Evolutionary conservation across 2,329 filamentous ascomycete species (phyloP).

Genomic region (Colletotrichum ledebouriae): DNA sequence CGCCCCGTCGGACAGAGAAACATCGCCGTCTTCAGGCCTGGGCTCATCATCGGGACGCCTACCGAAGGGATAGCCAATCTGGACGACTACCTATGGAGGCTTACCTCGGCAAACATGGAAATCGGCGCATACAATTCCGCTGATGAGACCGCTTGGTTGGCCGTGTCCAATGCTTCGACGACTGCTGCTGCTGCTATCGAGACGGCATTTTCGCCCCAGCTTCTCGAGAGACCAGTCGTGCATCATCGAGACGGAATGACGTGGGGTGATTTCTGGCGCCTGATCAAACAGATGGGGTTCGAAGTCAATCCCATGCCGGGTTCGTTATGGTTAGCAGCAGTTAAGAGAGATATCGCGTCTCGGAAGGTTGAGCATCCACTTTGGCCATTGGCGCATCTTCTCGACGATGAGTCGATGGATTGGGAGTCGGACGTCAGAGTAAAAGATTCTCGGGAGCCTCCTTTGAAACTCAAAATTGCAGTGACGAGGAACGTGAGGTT

Average conservation of each 20-base stretch:
- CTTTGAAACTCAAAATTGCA: constrained; percentile 21
- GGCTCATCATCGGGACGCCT: constrained; percentile 44
- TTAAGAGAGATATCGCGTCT: constrained; percentile 3
- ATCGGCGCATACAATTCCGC: constrained; percentile 41
- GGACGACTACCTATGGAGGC: constrained; percentile 45
- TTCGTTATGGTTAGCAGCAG: constrained; percentile 5
- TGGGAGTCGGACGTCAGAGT: too few relatives aligned
- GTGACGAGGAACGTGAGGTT: constrained; percentile 11
- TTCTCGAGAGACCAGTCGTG: background rate
- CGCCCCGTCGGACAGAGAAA: background rate
- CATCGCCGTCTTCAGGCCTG: constrained; percentile 30
- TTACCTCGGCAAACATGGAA: constrained; percentile 38
- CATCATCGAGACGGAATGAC: constrained; percentile 30
- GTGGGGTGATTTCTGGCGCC: constrained; percentile 26
- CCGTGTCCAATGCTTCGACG: constrained; percentile 15
- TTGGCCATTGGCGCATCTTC: constrained; percentile 30
- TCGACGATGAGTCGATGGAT: constrained; percentile 16
- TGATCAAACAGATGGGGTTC: constrained; percentile 10
- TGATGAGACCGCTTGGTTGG: constrained; percentile 28
- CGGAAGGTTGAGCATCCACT: constrained; percentile 21
- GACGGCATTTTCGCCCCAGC: background rate
- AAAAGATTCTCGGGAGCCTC: background rate
- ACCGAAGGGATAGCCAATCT: constrained; percentile 44
- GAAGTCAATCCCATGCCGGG: background rate
- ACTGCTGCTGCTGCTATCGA: constrained; percentile 4